Percentiles rank a stretch among this genome's conserved stretches.
These are phyloP conservation scores for Arctium minus DNA, from an alignment of 129 eudicot genomes.

Conservation along the genomic window DNA sequence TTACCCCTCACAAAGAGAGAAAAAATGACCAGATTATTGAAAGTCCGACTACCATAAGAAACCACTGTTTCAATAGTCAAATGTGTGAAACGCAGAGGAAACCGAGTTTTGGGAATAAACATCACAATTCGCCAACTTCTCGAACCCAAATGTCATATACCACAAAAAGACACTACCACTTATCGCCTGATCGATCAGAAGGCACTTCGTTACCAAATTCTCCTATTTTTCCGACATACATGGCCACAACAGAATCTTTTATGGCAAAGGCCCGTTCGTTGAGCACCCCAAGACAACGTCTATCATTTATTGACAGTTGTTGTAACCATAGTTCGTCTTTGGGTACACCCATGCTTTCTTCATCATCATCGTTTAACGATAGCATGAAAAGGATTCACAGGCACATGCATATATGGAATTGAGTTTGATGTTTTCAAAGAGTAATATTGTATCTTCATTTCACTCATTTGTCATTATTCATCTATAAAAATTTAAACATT, in stretches of 20 bases:
- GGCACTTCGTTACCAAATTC: constrained; percentile 51
- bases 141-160: constrained; percentile 51
- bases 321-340: constrained; percentile 49
- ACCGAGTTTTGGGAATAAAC: constrained; percentile 26
- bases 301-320: constrained; percentile 42
- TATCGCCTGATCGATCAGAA: constrained; percentile 37
- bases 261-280: constrained; percentile 76
- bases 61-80: constrained; percentile 30
- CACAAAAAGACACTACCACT: constrained; percentile 25
- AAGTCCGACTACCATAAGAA: constrained; percentile 26
- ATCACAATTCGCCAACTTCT: constrained; percentile 47
- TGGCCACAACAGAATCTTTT: constrained; percentile 88
- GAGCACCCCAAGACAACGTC: constrained; percentile 78
- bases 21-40: constrained; percentile 34
- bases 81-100: constrained; percentile 32
- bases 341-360: constrained; percentile 36
- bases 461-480: background rate
- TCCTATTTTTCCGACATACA: constrained; percentile 63
- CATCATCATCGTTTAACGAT: constrained; percentile 65
- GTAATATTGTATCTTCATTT: background rate
- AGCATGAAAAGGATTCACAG: constrained; percentile 41
- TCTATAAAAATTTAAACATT: background rate
- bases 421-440: background rate
- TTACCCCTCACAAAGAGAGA: constrained; percentile 35
- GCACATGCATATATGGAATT: constrained; percentile 22